A percentile compares a stretch with the other conserved stretches of the same genome.
Evolutionary conservation across 345 rosid genomes (phyloP).

Genomic region (Citrus trifoliata): DNA sequence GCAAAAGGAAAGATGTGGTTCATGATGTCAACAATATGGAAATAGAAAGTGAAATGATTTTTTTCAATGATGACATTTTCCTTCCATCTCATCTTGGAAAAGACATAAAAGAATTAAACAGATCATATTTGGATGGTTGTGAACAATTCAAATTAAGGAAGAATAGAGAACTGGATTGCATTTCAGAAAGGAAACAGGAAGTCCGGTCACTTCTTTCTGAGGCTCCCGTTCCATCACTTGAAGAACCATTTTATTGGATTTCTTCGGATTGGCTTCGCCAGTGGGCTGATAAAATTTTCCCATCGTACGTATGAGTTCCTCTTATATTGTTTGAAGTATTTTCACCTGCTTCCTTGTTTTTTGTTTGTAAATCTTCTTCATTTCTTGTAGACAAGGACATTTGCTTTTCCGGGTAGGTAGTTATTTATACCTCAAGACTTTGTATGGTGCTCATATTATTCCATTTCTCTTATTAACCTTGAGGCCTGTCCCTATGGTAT

Average conservation of each 20-base stretch:
- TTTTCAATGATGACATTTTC: slow-evolving; percentile 37
- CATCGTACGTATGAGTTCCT: slow-evolving; percentile 57
- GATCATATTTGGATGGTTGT: slow-evolving; percentile 52
- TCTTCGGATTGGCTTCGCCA: slow-evolving; percentile 90
- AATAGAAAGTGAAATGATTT: slow-evolving; percentile 31
- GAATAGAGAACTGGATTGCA: slow-evolving; percentile 48
- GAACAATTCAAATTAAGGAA: slow-evolving; percentile 55
- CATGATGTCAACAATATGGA: slow-evolving; percentile 26
- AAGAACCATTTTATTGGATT: slow-evolving; percentile 73
- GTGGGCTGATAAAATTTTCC: slow-evolving; percentile 76
- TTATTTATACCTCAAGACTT: neutral
- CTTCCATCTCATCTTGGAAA: slow-evolving; percentile 68
- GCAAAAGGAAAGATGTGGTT: slow-evolving; percentile 23
- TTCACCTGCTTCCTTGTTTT: neutral
- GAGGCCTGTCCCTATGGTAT: neutral
- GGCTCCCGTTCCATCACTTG: slow-evolving; percentile 70
- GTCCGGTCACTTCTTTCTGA: slow-evolving; percentile 80
- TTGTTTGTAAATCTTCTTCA: slow-evolving; percentile 2
- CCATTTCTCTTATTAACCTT: neutral
- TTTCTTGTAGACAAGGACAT: neutral
- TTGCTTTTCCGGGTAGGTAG: too few relatives aligned
- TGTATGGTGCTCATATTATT: neutral
- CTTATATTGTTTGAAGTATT: neutral
- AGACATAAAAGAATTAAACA: slow-evolving; percentile 58
- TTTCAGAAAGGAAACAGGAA: slow-evolving; percentile 71